Percentiles rank a stretch among this genome's conserved stretches.
Conservation (phyloP, 805 yeast species). For the Candida saitoana region DNA sequence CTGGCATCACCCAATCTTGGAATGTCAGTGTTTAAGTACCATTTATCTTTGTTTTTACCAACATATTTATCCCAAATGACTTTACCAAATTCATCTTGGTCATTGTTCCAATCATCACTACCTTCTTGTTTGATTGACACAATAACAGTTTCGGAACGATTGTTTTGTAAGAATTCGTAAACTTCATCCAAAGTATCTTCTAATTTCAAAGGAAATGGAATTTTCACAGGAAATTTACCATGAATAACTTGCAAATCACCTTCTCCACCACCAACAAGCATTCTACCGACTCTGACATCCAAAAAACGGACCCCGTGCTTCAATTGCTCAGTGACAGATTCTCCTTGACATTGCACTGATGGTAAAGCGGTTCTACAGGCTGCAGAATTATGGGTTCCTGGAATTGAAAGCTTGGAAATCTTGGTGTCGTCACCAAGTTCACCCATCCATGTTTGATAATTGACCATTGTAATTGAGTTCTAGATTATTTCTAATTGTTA, state of each 20-base stretch:
- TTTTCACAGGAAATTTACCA: conserved; percentile 70
- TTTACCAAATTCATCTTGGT: conserved; percentile 60
- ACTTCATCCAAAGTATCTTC: conserved; percentile 52
- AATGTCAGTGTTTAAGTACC: conserved; percentile 55
- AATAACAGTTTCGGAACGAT: conserved; percentile 58
- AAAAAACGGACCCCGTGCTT: conserved; percentile 71
- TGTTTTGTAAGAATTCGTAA: conserved; percentile 49
- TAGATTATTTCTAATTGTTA: neutral
- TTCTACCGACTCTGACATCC: conserved; percentile 62
- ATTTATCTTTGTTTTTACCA: conserved; percentile 44
- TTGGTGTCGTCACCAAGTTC: conserved; percentile 48
- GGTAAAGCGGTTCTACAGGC: conserved; percentile 71
- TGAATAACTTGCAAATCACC: conserved; percentile 64
- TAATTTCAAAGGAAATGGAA: conserved; percentile 54
- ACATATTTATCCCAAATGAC: conserved; percentile 57
- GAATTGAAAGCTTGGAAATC: conserved; percentile 56
- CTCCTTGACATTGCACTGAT: conserved; percentile 73
- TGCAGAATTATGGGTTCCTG: conserved; percentile 85
- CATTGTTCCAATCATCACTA: conserved; percentile 58
- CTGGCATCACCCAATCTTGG: conserved; percentile 61
- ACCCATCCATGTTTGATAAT: conserved; percentile 50
- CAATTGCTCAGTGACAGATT: conserved; percentile 56
- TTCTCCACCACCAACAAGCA: conserved; percentile 47
- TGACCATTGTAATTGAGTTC: conserved; percentile 27
- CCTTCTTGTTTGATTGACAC: conserved; percentile 76